A percentile compares a stretch with the other conserved stretches of the same genome.
Conservation (phyloP, 495 filamentous ascomycete genomes). For the Chaetomium fimeti region DNA sequence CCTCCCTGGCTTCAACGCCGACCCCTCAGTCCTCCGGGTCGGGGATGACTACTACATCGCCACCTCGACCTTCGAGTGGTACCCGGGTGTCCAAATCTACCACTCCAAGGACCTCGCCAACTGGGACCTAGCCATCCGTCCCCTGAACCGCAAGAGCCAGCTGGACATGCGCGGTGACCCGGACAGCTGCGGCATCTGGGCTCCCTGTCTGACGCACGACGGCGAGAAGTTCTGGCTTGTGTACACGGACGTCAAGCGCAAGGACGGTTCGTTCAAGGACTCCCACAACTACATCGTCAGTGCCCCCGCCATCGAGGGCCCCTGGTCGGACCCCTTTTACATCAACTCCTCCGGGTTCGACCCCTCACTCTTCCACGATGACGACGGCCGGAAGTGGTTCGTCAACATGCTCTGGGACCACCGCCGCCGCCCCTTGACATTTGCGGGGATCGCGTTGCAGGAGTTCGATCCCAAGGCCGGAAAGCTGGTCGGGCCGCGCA, state of each 20-base stretch:
- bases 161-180: conserved; percentile 60
- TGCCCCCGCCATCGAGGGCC: conserved; percentile 47
- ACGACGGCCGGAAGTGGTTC: conserved; percentile 56
- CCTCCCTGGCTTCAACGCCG: conserved; percentile 61
- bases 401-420: conserved; percentile 57
- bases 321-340: conserved; percentile 58
- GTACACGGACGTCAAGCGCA: conserved; percentile 57
- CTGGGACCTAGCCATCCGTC: conserved; percentile 59
- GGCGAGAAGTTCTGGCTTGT: conserved; percentile 58
- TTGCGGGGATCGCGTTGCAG: conserved; percentile 51
- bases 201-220: conserved; percentile 60
- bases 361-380: conserved; percentile 59
- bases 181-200: conserved; percentile 62
- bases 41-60: conserved; percentile 61
- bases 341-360: conserved; percentile 57
- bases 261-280: conserved; percentile 56
- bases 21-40: conserved; percentile 59
- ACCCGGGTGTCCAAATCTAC: conserved; percentile 59
- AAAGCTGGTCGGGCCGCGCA: conserved; percentile 48
- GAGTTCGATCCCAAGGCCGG: conserved; percentile 47
- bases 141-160: conserved; percentile 58
- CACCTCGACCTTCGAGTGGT: conserved; percentile 64
- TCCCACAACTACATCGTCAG: conserved; percentile 56
- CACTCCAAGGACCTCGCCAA: conserved; percentile 57
- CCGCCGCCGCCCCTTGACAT: conserved; percentile 44